A percentile compares a stretch with the other conserved stretches of the same genome.
phyloP scores from a whole-genome alignment of 352 stramenopile genomes.

The Phytophthora hybrid region DNA sequence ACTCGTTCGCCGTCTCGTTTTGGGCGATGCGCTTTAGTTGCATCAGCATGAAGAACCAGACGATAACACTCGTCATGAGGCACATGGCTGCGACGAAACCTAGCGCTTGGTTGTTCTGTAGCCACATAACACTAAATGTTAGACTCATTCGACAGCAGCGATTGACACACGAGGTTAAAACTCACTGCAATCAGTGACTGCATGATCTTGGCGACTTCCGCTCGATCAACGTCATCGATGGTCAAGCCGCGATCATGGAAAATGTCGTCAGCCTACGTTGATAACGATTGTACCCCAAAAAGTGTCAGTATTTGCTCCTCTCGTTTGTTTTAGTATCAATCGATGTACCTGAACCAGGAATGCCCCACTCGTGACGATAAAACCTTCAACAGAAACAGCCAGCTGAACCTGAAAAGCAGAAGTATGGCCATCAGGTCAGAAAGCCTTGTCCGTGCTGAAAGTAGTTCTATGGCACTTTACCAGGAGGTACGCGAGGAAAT shows the following conservation, averaged over 20 bases:
- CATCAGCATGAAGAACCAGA: constrained; percentile 81
- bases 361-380: constrained; percentile 61
- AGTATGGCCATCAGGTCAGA: neutral
- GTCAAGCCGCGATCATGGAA: constrained; percentile 32
- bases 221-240: constrained; percentile 27
- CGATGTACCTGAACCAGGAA: constrained; percentile 57
- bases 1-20: constrained; percentile 84
- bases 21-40: constrained; percentile 75
- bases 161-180: neutral
- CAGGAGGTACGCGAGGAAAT: constrained; percentile 72
- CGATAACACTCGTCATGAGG: constrained; percentile 63
- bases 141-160: neutral
- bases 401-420: constrained; percentile 45
- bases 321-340: neutral
- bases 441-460: neutral
- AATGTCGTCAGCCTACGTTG: constrained; percentile 48
- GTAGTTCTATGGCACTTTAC: constrained; percentile 25
- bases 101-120: constrained; percentile 68
- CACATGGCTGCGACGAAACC: constrained; percentile 75
- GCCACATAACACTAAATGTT: constrained; percentile 5
- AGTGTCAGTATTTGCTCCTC: constrained; percentile 2
- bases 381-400: constrained; percentile 57
- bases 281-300: neutral
- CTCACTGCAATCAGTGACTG: constrained; percentile 66
- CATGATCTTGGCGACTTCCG: constrained; percentile 49